Evolutionary conservation across 1,139 yeast species (phyloP).

Genomic region (Yamadazyma songkhlaensis): DNA sequence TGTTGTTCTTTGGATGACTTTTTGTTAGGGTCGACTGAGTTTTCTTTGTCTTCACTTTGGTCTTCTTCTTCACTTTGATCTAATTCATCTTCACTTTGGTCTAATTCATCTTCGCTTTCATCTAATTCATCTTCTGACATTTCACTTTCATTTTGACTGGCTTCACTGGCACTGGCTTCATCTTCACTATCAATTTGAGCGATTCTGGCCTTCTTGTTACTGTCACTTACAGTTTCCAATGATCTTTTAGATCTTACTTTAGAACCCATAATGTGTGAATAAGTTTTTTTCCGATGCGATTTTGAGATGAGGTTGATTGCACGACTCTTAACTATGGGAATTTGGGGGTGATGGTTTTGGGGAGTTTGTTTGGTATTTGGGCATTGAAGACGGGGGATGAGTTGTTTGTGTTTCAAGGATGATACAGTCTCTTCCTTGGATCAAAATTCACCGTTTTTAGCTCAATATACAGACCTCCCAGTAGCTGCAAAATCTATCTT

Average conservation of each 20-base stretch:
- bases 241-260: conserved; percentile 36
- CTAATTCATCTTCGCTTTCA: conserved; percentile 21
- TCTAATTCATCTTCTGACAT: conserved; percentile 18
- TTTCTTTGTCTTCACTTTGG: conserved; percentile 13
- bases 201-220: conserved; percentile 26
- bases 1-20: conserved; percentile 68
- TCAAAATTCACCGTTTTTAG: no score
- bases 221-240: conserved; percentile 16
- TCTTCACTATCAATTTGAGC: conserved; percentile 15
- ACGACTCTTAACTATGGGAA: conserved; percentile 6
- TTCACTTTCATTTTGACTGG: conserved; percentile 5
- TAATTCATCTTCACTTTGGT: conserved; percentile 19
- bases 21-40: conserved; percentile 38
- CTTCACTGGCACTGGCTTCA: conserved; percentile 11
- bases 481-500: no score
- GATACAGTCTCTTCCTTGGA: no score
- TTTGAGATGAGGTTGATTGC: conserved; percentile 4
- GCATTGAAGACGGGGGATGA: not conserved
- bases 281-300: conserved; percentile 6
- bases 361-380: no score
- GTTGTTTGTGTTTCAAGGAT: no score
- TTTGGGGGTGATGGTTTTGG: no score
- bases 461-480: no score
- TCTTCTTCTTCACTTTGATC: conserved; percentile 16
- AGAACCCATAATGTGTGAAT: conserved; percentile 17